These are phyloP conservation scores for Trichosporon ovoides DNA, from an alignment of 1,284 basidiomycete genomes.

Conservation along the genomic window DNA sequence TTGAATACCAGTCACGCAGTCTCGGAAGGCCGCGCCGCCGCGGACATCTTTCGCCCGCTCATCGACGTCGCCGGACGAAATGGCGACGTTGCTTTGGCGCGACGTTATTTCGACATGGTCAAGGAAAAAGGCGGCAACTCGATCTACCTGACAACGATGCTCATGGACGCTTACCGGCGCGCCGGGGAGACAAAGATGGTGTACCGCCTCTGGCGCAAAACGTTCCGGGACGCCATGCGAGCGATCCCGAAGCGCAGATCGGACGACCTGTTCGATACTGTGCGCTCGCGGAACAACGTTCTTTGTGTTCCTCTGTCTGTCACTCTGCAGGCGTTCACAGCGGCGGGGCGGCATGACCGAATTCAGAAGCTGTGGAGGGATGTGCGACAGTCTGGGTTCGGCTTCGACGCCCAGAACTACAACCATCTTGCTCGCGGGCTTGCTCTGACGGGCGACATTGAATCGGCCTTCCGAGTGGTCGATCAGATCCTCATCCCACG, in stretches of 20 bases:
- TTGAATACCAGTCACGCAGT: slow-evolving; percentile 16
- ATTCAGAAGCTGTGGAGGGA: slow-evolving; percentile 66
- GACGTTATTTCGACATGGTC: slow-evolving; percentile 53
- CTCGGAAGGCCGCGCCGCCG: slow-evolving; percentile 23
- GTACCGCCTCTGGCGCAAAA: slow-evolving; percentile 57
- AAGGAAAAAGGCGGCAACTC: slow-evolving; percentile 10
- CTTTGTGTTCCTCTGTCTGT: slow-evolving; percentile 78
- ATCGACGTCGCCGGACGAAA: slow-evolving; percentile 30
- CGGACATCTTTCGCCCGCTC: slow-evolving; percentile 40
- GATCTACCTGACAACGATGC: slow-evolving; percentile 51
- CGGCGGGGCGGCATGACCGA: slow-evolving; percentile 59
- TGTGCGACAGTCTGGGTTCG: slow-evolving; percentile 64
- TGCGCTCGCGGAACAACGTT: slow-evolving; percentile 50
- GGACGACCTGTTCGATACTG: slow-evolving; percentile 9
- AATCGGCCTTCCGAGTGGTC: slow-evolving; percentile 75
- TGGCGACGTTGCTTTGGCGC: slow-evolving; percentile 50
- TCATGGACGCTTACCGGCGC: slow-evolving; percentile 72
- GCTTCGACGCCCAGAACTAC: slow-evolving; percentile 88
- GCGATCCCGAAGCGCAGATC: slow-evolving; percentile 4
- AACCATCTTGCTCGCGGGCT: slow-evolving; percentile 76
- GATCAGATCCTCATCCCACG: slow-evolving; percentile 72
- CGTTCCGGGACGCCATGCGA: slow-evolving; percentile 9
- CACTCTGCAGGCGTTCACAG: slow-evolving; percentile 70
- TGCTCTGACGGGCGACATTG: slow-evolving; percentile 69
- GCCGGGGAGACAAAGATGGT: slow-evolving; percentile 58